Conservation (phyloP, 208 protist species). For the Novymonas esmeraldas region DNA sequence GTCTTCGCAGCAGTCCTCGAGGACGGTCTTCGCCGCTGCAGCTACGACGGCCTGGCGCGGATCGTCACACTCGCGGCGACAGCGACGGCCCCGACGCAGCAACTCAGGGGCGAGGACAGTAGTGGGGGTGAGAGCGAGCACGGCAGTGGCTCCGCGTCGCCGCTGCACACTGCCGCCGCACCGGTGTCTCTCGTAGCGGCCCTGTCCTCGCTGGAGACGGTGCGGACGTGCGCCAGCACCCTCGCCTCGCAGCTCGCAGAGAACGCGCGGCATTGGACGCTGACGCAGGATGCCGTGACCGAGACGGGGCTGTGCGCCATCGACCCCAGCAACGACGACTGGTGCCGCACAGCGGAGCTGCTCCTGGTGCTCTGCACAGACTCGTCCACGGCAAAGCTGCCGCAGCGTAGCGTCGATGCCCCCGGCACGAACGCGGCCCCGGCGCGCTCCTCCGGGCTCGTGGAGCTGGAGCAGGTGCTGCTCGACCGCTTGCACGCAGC, state of each 20-base stretch:
- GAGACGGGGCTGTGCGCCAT: constrained; percentile 10
- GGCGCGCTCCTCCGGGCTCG: constrained; percentile 1
- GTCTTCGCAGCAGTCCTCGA: not conserved
- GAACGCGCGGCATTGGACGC: constrained; percentile 59
- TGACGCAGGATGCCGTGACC: constrained; percentile 31
- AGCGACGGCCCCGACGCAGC: not conserved
- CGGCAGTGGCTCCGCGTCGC: not conserved
- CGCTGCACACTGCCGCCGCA: not conserved
- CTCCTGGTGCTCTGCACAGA: constrained; percentile 11
- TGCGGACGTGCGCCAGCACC: constrained; percentile 36
- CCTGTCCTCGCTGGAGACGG: constrained; percentile 24
- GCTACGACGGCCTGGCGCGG: constrained; percentile 20
- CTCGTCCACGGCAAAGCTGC: not conserved
- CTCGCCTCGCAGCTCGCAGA: constrained; percentile 48
- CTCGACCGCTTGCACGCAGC: constrained; percentile 12
- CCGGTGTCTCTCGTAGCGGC: constrained; percentile 4
- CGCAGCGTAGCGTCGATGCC: not conserved
- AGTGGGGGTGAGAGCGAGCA: not conserved
- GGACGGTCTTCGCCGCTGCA: constrained; percentile 14
- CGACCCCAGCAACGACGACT: constrained; percentile 11
- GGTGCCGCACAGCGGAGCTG: constrained; percentile 16
- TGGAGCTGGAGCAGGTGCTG: constrained; percentile 27
- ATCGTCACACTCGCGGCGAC: not conserved
- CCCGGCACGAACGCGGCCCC: not conserved
- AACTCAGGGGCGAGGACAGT: not conserved